phyloP scores from a whole-genome alignment of 495 filamentous ascomycete genomes.

The Hyaloscypha variabilis region DNA sequence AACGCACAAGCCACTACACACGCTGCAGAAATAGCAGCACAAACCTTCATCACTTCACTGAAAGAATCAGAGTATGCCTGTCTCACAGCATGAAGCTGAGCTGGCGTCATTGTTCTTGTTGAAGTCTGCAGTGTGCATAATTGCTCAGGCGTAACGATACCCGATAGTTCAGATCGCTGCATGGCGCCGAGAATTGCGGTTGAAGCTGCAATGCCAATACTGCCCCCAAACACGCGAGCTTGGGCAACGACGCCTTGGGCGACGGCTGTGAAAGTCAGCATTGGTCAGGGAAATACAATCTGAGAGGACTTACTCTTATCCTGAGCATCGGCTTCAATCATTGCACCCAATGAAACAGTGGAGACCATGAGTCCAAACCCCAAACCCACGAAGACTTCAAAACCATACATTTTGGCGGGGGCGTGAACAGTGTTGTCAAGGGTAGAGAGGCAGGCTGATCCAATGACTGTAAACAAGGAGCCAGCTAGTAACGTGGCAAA shows the following conservation, averaged over 20 bases:
- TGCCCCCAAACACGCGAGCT: slow-evolving; percentile 53
- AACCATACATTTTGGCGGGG: slow-evolving; percentile 33
- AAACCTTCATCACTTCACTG: slow-evolving; percentile 25
- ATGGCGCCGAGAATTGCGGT: slow-evolving; percentile 43
- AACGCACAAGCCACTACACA: slow-evolving; percentile 11
- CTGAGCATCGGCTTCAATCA: slow-evolving; percentile 15
- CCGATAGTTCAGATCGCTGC: slow-evolving; percentile 25
- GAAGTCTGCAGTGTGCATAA: slow-evolving; percentile 30
- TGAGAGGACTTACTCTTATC: slow-evolving; percentile 20
- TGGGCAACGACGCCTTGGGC: slow-evolving; percentile 55
- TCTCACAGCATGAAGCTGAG: slow-evolving; percentile 19
- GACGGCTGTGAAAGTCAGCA: slow-evolving; percentile 36
- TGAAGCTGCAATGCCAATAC: slow-evolving; percentile 53
- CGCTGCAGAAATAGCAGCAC: slow-evolving; percentile 13
- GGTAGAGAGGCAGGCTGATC: slow-evolving; percentile 50
- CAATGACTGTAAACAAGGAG: slow-evolving; percentile 51
- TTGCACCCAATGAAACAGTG: slow-evolving; percentile 18
- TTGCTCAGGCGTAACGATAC: slow-evolving; percentile 28
- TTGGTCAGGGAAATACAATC: neutral
- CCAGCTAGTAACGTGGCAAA: slow-evolving; percentile 53
- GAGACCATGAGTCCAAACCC: slow-evolving; percentile 36
- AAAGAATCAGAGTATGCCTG: slow-evolving; percentile 30
- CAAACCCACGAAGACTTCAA: slow-evolving; percentile 36
- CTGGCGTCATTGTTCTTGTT: slow-evolving; percentile 1
- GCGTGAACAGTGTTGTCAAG: slow-evolving; percentile 29